These are phyloP conservation scores for Solanum stenotomum DNA, from an alignment of 257 asterid genomes.

Conservation along the genomic window DNA sequence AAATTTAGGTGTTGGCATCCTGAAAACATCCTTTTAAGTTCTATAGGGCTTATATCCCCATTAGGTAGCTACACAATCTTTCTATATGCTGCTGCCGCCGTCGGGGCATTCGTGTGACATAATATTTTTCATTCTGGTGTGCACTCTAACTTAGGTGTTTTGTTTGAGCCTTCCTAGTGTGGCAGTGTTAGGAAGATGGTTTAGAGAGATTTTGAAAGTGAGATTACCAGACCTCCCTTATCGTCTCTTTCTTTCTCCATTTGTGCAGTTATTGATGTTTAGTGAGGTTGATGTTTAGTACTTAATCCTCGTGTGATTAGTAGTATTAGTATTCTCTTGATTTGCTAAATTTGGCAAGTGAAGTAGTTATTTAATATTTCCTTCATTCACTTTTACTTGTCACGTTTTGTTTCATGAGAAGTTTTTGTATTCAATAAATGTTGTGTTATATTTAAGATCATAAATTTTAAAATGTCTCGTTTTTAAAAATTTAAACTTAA, in stretches of 20 bases:
- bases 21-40: background rate
- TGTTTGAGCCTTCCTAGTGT: background rate
- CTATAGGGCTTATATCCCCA: background rate
- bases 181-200: background rate
- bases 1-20: background rate
- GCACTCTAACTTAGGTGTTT: background rate
- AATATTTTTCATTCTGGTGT: background rate
- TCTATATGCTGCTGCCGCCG: background rate
- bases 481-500: too few species aligned
- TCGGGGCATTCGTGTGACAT: background rate
- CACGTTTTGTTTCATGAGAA: background rate
- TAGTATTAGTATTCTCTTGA: background rate
- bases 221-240: background rate
- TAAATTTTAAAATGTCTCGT: background rate
- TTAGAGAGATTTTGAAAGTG: background rate
- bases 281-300: background rate
- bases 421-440: too few species aligned
- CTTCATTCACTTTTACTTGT: background rate
- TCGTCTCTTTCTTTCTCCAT: background rate
- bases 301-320: background rate
- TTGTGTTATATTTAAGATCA: background rate
- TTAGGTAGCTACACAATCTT: background rate
- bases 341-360: background rate
- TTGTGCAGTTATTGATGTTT: background rate
- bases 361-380: background rate